phyloP scores from a whole-genome alignment of 371 early-diverging fungal genomes.

The Mortierella sp. region DNA sequence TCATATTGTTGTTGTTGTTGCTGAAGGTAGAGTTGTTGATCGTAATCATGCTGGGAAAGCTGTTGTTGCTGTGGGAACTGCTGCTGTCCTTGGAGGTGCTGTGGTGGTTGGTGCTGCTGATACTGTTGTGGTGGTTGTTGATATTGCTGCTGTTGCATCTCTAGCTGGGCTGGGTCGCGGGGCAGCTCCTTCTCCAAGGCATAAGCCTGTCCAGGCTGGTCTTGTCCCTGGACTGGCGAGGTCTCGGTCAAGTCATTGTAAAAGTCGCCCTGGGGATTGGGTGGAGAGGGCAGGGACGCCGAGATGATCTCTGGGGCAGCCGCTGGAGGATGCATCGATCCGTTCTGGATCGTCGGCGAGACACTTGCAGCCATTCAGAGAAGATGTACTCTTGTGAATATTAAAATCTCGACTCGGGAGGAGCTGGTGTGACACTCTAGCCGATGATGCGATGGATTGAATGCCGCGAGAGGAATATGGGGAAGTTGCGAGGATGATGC shows the following conservation, averaged over 20 bases:
- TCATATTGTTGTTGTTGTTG: background rate
- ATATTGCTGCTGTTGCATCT: conserved; percentile 4
- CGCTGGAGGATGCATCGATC: conserved; percentile 5
- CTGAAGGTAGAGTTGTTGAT: background rate
- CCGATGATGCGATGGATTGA: background rate
- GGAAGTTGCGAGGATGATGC: background rate
- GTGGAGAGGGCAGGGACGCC: background rate
- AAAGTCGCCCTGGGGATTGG: background rate
- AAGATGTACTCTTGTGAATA: background rate
- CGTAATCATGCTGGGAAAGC: conserved; percentile 13
- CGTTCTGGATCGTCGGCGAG: conserved; percentile 24
- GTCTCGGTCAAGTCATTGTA: too few species aligned
- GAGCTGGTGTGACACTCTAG: background rate
- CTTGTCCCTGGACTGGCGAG: background rate
- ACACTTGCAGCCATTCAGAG: conserved; percentile 24
- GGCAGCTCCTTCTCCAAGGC: conserved; percentile 7
- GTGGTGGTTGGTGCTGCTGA: conserved; percentile 19
- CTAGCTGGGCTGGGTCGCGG: background rate
- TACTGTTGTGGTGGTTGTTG: conserved; percentile 1
- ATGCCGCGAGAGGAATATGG: background rate
- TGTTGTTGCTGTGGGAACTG: conserved; percentile 1
- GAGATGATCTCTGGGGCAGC: background rate
- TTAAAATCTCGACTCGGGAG: background rate
- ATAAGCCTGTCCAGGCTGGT: conserved; percentile 10
- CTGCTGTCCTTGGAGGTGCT: too few species aligned